Conservation (phyloP, 2,329 filamentous ascomycete genomes). For the Beauveria pseudobassiana region DNA sequence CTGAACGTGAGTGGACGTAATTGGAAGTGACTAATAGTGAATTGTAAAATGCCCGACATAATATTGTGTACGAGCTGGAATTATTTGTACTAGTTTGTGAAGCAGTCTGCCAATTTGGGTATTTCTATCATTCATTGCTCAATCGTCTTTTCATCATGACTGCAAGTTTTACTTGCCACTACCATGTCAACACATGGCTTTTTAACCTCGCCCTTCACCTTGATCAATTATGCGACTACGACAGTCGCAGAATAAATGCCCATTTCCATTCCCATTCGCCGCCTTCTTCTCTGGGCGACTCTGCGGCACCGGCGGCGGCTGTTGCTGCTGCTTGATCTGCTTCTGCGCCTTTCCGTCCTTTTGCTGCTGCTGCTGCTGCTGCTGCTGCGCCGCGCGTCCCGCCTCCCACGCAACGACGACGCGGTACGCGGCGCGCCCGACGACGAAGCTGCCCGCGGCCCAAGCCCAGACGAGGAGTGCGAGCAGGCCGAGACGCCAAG, state of each 20-base stretch:
- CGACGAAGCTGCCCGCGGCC: constrained; percentile 52
- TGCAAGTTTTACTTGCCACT: no score
- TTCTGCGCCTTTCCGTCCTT: background rate
- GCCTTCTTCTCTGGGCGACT: constrained; percentile 2
- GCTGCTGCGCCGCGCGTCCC: background rate
- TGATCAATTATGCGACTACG: background rate
- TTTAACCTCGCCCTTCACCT: background rate
- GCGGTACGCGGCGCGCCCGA: constrained; percentile 39
- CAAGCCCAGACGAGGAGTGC: constrained; percentile 61
- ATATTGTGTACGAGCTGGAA: background rate
- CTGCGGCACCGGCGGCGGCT: background rate
- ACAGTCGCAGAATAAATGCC: background rate
- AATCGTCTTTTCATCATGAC: background rate
- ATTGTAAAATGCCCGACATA: background rate
- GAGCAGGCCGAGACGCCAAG: constrained; percentile 58
- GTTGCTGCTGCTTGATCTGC: background rate
- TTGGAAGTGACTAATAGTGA: background rate
- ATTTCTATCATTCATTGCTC: background rate
- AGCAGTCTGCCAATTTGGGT: background rate
- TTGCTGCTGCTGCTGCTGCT: background rate
- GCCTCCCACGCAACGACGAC: constrained; percentile 19
- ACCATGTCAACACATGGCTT: no score
- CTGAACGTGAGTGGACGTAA: background rate
- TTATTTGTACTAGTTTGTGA: background rate
- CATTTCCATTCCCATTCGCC: background rate